These are phyloP conservation scores for Paraleonurus japonicus DNA, from an alignment of 257 asterid species.

Conservation along the genomic window DNA sequence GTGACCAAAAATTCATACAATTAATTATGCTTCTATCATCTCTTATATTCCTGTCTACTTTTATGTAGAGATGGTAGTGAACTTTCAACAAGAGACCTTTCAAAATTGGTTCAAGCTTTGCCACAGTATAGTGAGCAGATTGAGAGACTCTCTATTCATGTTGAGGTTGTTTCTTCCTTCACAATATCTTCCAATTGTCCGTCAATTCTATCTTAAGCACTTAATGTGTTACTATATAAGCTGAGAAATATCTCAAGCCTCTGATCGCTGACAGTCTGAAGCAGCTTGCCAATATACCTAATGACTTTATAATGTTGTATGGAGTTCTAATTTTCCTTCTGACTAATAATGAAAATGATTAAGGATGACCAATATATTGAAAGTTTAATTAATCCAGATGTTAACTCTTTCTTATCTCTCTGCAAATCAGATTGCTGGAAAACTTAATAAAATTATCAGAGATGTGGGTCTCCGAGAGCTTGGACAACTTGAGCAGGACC, in stretches of 20 bases:
- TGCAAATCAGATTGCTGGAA: conserved; percentile 75
- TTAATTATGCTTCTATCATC: neutral
- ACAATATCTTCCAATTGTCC: conserved; percentile 15
- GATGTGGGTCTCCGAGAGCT: conserved; percentile 72
- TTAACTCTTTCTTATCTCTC: conserved; percentile 28
- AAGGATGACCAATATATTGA: neutral
- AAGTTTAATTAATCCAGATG: conserved; percentile 3
- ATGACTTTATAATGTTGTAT: neutral
- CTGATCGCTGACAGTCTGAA: neutral
- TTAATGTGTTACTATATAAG: conserved; percentile 4
- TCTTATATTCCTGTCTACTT: conserved; percentile 26
- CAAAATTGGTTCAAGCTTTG: conserved; percentile 92
- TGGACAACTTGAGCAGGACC: conserved; percentile 91
- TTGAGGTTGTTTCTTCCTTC: conserved; percentile 58
- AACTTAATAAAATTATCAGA: conserved; percentile 56
- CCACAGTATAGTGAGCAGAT: conserved; percentile 85
- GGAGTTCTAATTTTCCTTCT: neutral
- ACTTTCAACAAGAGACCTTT: conserved; percentile 82
- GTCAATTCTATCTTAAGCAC: conserved; percentile 8
- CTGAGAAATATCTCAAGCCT: neutral
- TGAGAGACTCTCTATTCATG: conserved; percentile 85
- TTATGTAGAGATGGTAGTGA: conserved; percentile 76
- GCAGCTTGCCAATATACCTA: neutral
- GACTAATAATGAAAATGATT: neutral
- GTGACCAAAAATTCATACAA: neutral